Evolutionary conservation across 2,329 filamentous ascomycete species (phyloP), one percentile per base, ranked within the genome.

Genomic region (Pseudocercospora vitis): DNA sequence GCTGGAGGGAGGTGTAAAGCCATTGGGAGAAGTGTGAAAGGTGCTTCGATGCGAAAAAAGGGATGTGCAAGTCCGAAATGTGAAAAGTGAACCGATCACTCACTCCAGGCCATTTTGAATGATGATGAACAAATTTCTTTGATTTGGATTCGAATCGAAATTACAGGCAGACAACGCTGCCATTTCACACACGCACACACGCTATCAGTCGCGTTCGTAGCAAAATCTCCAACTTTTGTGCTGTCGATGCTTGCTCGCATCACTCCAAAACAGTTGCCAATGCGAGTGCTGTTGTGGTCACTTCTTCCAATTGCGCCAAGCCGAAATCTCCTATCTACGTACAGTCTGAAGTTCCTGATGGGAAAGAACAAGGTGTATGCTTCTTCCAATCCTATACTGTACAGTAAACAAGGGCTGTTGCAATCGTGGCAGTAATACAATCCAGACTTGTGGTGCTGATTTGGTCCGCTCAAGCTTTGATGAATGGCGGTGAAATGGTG

Each of bases 401-500:
- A 52, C 49, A 56, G 52, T 37, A 26, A 48, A 46, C 44, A 46
- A 31, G 32, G 23, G 48, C 53, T 56, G 53, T 48, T 52, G 45
- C 35, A 35, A 48, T 33, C 35, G 44, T 48, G 44, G 32, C 45
- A 45, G 53, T 52, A 26, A 53, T 53, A 49, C 51, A 47, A 46
- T 44, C 45, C 53, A 56, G 49, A 45, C 45, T 40, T 1, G 53
- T 42, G 18, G n/a, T 29, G 39, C 19, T 45, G 14, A 32, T 6
- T 14, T 21, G 12, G 11, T 44, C 42, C 33, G 12, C 18, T 26
- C 31, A 37, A 44, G 33, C 44, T 37, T 48, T 54, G 56, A 54
- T 58, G 52, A 52, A 57, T 57, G 48, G 59, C 53, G 55, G 51
- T 58, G 55, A 60, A 56, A 57, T 60, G 56, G 58, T 54, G 48